phyloP scores from a whole-genome alignment of 257 asterid species.

The Cruciata laevipes region DNA sequence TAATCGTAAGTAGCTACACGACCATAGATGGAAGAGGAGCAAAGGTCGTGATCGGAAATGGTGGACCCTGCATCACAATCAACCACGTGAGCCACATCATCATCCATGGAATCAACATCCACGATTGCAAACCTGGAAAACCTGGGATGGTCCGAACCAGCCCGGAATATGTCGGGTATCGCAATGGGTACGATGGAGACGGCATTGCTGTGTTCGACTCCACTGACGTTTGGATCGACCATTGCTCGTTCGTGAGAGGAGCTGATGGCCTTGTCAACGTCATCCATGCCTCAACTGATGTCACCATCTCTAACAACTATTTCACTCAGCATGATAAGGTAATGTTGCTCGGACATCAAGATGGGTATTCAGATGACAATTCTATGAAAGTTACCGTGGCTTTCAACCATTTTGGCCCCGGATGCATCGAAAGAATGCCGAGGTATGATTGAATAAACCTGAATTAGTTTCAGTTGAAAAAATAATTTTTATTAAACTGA shows the following conservation, averaged over 20 bases:
- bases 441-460: no score
- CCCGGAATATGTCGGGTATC: background rate
- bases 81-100: constrained; percentile 16
- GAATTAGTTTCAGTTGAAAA: no score
- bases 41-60: constrained; percentile 17
- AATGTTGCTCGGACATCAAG: constrained; percentile 62
- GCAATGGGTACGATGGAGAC: constrained; percentile 27
- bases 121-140: constrained; percentile 14
- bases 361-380: constrained; percentile 44
- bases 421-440: constrained; percentile 81
- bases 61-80: constrained; percentile 19
- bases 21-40: constrained; percentile 24
- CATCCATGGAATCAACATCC: constrained; percentile 20
- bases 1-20: constrained; percentile 16
- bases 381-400: constrained; percentile 59
- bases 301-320: constrained; percentile 75
- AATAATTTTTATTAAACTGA: no score
- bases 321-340: constrained; percentile 76
- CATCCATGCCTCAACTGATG: constrained; percentile 59
- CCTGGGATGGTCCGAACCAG: constrained; percentile 35
- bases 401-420: constrained; percentile 80
- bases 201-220: constrained; percentile 49
- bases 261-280: constrained; percentile 65
- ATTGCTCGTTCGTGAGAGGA: constrained; percentile 41
- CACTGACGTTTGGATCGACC: constrained; percentile 67